Evolutionary conservation across 176 grass and related monocot genomes (phyloP), one percentile per base, ranked within the genome.

Genomic region (Elymus sibiricus): DNA sequence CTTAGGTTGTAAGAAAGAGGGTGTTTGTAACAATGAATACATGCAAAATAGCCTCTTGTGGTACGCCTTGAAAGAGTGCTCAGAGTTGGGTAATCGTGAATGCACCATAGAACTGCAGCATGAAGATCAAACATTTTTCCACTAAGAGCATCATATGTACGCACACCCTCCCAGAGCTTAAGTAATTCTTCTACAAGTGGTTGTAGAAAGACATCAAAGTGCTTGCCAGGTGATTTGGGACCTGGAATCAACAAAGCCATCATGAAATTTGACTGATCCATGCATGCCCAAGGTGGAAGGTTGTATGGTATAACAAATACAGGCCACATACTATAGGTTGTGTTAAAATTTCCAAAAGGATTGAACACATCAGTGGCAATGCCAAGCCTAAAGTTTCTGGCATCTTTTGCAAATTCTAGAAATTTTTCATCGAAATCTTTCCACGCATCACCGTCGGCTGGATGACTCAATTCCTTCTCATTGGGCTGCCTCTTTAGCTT

Each of bases 21-120:
- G 13, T 67, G 9, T 29, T 82, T 77, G 58, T 77, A 56, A 76
- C 40, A 88, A 43, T 43, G 26, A 7, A 53, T 25, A 29, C 71
- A 88, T 51, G 60, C 72, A 73, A 25, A 28, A 67, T 65, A 60
- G 3, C 80, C 59, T 67, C 70, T 88, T 22, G 80, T 63, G 40
- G 59, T 83, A 60, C 72, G 60, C 37, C 86, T 60, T 39, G 31
- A 83, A 26, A 21, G 29, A 35, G 31, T 68, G 29, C 31, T 68
- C 62, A 67, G 66, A 56, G 37, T 9, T 42, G 38, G 62, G 62
- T 64, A 49, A 29, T 47, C 66, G 16, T 83, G 53, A 83, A 58
- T 19, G 31, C 12, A 88, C 66, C 21, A 16, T 35, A 37, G 16
- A 69, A 63, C 60, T 63, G 1, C 60, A 63, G 31, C 46, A 58